Evolutionary conservation across 805 yeast genomes (phyloP).

Genomic region (Zygosaccharomyces bisporus): DNA sequence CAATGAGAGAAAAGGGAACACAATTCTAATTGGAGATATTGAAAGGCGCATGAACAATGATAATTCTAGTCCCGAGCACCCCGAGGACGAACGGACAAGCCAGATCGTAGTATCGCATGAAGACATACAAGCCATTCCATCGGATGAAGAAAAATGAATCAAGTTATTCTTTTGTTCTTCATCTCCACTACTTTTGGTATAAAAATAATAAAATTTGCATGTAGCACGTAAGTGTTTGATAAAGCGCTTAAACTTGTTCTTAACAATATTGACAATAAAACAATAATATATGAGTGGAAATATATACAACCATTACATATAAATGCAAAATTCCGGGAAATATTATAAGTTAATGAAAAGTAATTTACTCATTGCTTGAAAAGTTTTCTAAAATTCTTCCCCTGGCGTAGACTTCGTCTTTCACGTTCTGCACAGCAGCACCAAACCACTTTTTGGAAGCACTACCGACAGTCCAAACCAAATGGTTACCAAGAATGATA

Average conservation of each 20-base stretch:
- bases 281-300: slow-evolving; percentile 3
- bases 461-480: slow-evolving; percentile 4
- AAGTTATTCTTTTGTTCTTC: no score
- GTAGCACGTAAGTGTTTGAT: neutral
- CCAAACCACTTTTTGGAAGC: slow-evolving; percentile 25
- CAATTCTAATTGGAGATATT: neutral
- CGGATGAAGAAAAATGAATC: slow-evolving; percentile 3
- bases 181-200: no score
- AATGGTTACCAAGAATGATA: slow-evolving; percentile 10
- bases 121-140: slow-evolving; percentile 5
- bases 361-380: slow-evolving; percentile 7
- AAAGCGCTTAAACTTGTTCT: neutral
- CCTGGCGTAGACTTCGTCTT: slow-evolving; percentile 52
- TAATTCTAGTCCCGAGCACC: neutral
- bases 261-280: slow-evolving; percentile 5
- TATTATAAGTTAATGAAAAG: neutral
- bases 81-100: neutral
- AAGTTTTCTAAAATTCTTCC: slow-evolving; percentile 53
- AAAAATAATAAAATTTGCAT: neutral
- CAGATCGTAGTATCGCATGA: neutral
- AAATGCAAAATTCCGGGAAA: slow-evolving; percentile 1
- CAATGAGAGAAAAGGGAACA: neutral
- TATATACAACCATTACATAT: slow-evolving; percentile 3
- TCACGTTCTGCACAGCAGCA: slow-evolving; percentile 41
- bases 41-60: neutral